Conservation (phyloP, 1,284 basidiomycete species). For the Malassezia slooffiae region DNA sequence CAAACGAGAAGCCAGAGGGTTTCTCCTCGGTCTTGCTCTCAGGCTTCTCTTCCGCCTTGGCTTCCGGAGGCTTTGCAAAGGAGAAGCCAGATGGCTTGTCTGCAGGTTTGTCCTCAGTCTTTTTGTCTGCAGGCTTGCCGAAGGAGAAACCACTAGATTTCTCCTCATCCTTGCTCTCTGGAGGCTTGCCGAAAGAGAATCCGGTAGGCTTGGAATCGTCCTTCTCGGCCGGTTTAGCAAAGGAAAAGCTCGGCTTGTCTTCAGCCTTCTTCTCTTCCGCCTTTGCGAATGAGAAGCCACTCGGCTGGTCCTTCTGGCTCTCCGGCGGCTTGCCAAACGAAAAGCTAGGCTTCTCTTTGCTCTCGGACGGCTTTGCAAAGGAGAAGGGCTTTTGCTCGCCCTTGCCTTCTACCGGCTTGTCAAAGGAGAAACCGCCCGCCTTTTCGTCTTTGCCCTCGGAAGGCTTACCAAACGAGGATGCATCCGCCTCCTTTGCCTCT, state of each 20-base stretch:
- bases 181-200: constrained; percentile 13
- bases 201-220: background rate
- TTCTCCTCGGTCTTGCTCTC: too few relatives aligned
- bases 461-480: too few relatives aligned
- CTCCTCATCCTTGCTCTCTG: constrained; percentile 1
- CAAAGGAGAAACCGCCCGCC: background rate
- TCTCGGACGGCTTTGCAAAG: background rate
- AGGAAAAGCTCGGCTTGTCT: background rate
- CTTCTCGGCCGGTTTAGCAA: background rate
- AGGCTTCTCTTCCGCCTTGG: background rate
- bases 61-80: constrained; percentile 11
- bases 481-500: too few relatives aligned
- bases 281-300: constrained; percentile 1
- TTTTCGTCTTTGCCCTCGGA: background rate
- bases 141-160: constrained; percentile 8
- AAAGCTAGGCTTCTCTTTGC: background rate
- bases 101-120: background rate
- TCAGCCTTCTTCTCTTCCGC: background rate
- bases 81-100: constrained; percentile 2
- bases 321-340: constrained; percentile 17
- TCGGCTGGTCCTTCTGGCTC: background rate
- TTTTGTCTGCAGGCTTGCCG: constrained; percentile 6
- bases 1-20: background rate
- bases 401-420: constrained; percentile 1
- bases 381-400: background rate